These are phyloP conservation scores for Cochlearia excelsa DNA, from an alignment of 345 rosid genomes.

Conservation along the genomic window DNA sequence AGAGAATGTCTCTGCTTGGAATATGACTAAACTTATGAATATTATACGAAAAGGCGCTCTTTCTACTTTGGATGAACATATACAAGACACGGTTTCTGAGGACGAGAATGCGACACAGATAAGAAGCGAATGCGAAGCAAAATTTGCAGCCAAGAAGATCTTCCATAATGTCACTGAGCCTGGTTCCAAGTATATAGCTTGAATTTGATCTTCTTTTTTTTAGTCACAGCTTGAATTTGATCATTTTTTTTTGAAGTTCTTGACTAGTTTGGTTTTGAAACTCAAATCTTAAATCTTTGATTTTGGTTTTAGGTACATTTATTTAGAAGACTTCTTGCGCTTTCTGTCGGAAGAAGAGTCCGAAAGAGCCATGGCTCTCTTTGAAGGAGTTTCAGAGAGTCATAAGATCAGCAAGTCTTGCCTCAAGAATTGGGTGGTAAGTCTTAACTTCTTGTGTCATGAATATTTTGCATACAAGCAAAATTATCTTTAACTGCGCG, in stretches of 20 bases:
- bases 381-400: conserved; percentile 62
- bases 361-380: conserved; percentile 55
- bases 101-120: conserved; percentile 52
- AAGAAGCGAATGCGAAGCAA: conserved; percentile 52
- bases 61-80: conserved; percentile 5
- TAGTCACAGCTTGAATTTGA: not conserved
- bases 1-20: conserved; percentile 71
- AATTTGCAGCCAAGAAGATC: conserved; percentile 41
- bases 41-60: conserved; percentile 53
- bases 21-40: conserved; percentile 59
- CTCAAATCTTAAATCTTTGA: conserved; percentile 14
- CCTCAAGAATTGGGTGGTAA: conserved; percentile 81
- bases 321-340: conserved; percentile 61
- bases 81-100: conserved; percentile 32
- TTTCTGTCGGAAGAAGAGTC: conserved; percentile 70
- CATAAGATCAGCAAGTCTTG: conserved; percentile 55
- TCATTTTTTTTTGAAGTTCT: conserved; percentile 1
- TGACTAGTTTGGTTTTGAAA: not conserved
- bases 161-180: conserved; percentile 53
- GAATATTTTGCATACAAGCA: too few species aligned
- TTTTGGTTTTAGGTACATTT: conserved; percentile 58
- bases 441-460: not conserved
- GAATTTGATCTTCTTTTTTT: not conserved
- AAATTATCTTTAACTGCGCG: too few species aligned
- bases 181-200: conserved; percentile 35